Evolutionary conservation across 2,329 filamentous ascomycete species (phyloP).

Genomic region (Xylaria polymorpha): DNA sequence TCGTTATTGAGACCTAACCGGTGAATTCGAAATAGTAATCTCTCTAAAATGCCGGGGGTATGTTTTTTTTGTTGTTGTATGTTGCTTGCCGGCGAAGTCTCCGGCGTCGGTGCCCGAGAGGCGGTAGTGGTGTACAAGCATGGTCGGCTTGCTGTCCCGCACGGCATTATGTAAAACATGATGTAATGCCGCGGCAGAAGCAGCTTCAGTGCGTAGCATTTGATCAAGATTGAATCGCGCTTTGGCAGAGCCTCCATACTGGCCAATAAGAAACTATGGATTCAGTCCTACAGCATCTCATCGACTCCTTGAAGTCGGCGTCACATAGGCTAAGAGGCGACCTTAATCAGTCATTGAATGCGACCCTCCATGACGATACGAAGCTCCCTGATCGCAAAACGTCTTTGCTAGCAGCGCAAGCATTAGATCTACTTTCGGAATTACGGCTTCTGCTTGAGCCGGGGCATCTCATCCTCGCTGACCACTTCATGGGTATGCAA

Average conservation of each 20-base stretch:
- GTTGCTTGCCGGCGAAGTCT: not conserved
- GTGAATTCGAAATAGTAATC: not conserved
- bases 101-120: not conserved
- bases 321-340: not conserved
- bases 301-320: not conserved
- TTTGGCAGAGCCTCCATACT: not conserved
- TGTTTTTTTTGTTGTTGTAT: not conserved
- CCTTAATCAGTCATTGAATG: not conserved
- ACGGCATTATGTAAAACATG: not conserved
- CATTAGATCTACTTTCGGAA: constrained; percentile 7
- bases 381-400: constrained; percentile 1
- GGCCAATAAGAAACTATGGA: not conserved
- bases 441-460: constrained; percentile 35
- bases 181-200: not conserved
- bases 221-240: not conserved
- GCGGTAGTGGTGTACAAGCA: not conserved
- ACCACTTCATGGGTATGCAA: constrained; percentile 41
- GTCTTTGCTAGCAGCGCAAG: constrained; percentile 5
- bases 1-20: not conserved
- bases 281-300: not conserved
- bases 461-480: constrained; percentile 36
- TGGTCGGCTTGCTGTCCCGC: not conserved
- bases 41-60: not conserved
- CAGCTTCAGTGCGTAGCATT: not conserved
- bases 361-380: constrained; percentile 6